Conservation (phyloP, 345 rosid species). For the Eucalyptus sp. region DNA sequence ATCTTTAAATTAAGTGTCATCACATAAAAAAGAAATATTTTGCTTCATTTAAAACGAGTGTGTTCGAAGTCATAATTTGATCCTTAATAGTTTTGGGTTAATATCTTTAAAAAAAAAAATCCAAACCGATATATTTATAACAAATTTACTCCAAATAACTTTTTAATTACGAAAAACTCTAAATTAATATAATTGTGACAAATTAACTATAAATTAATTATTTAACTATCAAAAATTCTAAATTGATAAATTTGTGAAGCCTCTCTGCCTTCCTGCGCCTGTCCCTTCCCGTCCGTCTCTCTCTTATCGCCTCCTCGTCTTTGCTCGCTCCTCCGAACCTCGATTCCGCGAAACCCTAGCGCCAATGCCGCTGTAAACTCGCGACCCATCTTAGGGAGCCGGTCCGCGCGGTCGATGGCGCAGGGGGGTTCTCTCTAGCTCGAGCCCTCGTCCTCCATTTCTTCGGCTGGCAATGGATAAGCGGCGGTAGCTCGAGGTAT, state of each 20-base stretch:
- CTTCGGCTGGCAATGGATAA: neutral
- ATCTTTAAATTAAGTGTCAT: neutral
- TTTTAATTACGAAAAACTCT: too few relatives aligned
- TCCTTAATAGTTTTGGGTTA: neutral
- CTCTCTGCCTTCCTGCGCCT: neutral
- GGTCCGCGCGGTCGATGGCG: neutral
- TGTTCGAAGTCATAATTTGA: neutral
- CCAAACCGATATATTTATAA: fast-evolving
- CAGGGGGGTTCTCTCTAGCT: neutral
- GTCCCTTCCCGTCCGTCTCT: neutral
- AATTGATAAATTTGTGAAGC: neutral
- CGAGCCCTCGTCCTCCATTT: conserved; percentile 2
- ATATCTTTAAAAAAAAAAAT: too few relatives aligned
- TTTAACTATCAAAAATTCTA: too few relatives aligned
- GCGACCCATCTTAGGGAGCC: neutral
- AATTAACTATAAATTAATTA: too few relatives aligned
- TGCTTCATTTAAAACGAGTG: neutral
- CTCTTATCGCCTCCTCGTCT: neutral
- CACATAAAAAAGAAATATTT: neutral
- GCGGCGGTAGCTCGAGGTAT: neutral
- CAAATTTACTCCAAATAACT: too few relatives aligned
- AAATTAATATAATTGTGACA: too few relatives aligned
- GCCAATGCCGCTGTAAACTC: neutral
- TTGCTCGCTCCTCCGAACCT: conserved; percentile 24
- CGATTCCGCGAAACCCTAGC: conserved; percentile 43